A percentile compares a stretch with the other conserved stretches of the same genome.
Evolutionary conservation across 768 basidiomycete species (phyloP).

Genomic region (Lentinula sp.): DNA sequence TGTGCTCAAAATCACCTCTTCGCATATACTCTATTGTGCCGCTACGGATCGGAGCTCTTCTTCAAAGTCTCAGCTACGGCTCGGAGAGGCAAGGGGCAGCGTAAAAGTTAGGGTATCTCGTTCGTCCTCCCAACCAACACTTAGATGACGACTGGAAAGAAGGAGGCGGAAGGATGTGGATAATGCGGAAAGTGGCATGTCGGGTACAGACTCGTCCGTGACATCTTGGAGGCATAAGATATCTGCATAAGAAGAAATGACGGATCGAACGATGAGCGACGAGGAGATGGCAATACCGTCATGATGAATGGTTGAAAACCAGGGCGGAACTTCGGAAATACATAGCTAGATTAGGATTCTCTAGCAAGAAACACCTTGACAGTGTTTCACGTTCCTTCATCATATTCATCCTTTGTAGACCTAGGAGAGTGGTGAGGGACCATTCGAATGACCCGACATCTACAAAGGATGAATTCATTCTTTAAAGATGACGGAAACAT

Average conservation of each 20-base stretch:
- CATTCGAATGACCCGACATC: conserved; percentile 8
- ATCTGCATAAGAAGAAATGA: conserved; percentile 11
- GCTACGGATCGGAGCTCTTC: conserved; percentile 9
- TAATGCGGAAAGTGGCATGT: not conserved
- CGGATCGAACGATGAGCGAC: conserved; percentile 2
- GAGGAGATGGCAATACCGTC: conserved; percentile 1
- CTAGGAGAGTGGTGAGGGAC: conserved; percentile 10
- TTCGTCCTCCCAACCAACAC: conserved; percentile 9
- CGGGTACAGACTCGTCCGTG: conserved; percentile 10
- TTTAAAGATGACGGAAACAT: no score
- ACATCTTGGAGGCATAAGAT: conserved; percentile 15
- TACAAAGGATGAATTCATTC: no score
- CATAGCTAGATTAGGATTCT: not conserved
- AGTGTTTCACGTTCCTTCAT: conserved; percentile 15
- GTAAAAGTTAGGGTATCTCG: conserved; percentile 15
- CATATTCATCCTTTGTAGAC: conserved; percentile 14
- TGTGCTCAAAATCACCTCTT: not conserved
- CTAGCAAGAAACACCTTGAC: conserved; percentile 7
- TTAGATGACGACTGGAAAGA: conserved; percentile 10
- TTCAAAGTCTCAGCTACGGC: conserved; percentile 11
- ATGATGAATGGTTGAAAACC: conserved; percentile 5
- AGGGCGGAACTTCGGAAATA: not conserved
- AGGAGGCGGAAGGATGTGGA: not conserved
- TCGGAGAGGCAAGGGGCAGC: conserved; percentile 6
- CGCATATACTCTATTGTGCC: conserved; percentile 15